Evolutionary conservation across 108 stramenopile species (phyloP).

Genomic region (Nitzschia inconspicua): DNA sequence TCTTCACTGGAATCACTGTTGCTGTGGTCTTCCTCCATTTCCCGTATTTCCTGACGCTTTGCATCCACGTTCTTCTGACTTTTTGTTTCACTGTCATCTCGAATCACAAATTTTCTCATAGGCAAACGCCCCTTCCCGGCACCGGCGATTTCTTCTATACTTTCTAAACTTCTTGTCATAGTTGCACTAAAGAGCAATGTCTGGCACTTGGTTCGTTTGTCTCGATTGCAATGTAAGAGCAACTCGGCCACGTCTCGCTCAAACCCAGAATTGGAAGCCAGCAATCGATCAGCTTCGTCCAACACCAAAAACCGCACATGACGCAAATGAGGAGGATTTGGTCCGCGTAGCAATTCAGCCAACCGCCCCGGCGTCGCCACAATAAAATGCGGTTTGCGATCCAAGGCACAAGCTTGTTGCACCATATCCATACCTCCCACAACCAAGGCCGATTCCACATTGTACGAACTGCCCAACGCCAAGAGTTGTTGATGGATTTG

Average conservation of each 20-base stretch:
- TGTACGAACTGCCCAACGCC: slow-evolving; percentile 83
- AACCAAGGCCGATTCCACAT: slow-evolving; percentile 73
- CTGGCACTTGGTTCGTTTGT: slow-evolving; percentile 64
- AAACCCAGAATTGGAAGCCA: slow-evolving; percentile 80
- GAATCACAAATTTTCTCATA: slow-evolving; percentile 64
- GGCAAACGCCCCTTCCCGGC: slow-evolving; percentile 67
- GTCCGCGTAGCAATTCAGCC: slow-evolving; percentile 80
- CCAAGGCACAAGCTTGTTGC: slow-evolving; percentile 67
- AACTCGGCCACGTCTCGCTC: slow-evolving; percentile 89
- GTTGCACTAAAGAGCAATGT: slow-evolving; percentile 97
- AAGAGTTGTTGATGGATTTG: slow-evolving; percentile 94
- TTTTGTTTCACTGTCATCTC: slow-evolving; percentile 29
- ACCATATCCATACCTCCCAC: slow-evolving; percentile 91
- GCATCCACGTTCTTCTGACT: slow-evolving; percentile 16
- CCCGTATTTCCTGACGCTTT: slow-evolving; percentile 7
- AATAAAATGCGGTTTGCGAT: slow-evolving; percentile 86
- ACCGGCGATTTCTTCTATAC: slow-evolving; percentile 78
- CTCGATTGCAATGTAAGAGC: slow-evolving; percentile 44
- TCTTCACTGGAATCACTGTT: slow-evolving; percentile 4
- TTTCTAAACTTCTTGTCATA: slow-evolving; percentile 83
- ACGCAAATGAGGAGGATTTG: slow-evolving; percentile 55
- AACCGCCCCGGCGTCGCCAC: slow-evolving; percentile 96
- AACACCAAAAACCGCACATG: slow-evolving; percentile 87
- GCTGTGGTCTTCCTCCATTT: slow-evolving; percentile 21
- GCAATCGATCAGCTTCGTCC: slow-evolving; percentile 97